These are phyloP conservation scores for Bruguiera gymnorhiza DNA, from an alignment of 345 rosid species.

Conservation along the genomic window DNA sequence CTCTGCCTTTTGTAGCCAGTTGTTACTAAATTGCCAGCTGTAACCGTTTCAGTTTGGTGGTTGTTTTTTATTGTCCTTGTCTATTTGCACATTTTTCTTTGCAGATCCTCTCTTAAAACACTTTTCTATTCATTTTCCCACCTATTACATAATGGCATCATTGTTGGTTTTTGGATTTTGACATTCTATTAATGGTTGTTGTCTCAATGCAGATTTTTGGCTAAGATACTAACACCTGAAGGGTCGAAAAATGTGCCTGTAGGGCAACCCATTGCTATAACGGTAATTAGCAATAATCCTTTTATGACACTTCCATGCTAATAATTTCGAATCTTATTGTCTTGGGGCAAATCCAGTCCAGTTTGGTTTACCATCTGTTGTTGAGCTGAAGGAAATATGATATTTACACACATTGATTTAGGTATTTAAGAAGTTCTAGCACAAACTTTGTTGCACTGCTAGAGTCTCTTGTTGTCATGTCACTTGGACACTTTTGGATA, in stretches of 20 bases:
- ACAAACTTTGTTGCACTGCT: not conserved
- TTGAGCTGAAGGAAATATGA: not conserved
- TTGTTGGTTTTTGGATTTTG: not conserved
- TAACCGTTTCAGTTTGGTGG: no score
- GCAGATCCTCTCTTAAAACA: no score
- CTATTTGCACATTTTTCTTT: no score
- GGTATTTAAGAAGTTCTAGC: not conserved
- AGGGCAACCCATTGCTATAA: constrained; percentile 81
- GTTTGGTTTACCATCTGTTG: not conserved
- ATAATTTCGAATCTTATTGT: not conserved
- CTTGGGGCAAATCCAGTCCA: not conserved
- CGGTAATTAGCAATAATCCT: constrained; percentile 41
- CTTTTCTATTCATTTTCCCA: no score
- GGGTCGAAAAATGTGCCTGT: constrained; percentile 90
- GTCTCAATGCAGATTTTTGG: constrained; percentile 61
- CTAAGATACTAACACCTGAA: constrained; percentile 75
- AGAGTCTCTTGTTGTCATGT: not conserved
- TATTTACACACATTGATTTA: not conserved
- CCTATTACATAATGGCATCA: not conserved
- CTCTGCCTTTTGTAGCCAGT: no score
- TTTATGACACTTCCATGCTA: not conserved
- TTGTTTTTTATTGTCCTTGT: no score
- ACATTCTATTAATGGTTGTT: not conserved
- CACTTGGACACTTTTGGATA: not conserved
- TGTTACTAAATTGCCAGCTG: no score